Percentiles rank a stretch among this genome's conserved stretches.
These are phyloP conservation scores for Bryopsis sp. DNA, from an alignment of 139 green algal genomes.

Conservation along the genomic window DNA sequence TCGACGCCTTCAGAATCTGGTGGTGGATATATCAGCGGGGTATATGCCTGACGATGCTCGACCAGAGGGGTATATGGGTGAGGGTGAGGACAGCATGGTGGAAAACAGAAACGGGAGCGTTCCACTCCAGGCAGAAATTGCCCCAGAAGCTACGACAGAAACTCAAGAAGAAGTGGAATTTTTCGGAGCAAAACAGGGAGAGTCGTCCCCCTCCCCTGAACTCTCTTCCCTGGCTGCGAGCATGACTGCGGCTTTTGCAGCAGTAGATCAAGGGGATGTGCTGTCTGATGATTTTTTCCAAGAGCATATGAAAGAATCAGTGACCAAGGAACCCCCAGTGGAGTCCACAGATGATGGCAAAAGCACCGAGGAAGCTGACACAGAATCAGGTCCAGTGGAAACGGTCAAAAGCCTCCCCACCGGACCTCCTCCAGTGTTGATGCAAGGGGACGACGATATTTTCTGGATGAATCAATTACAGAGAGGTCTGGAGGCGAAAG, in stretches of 20 bases:
- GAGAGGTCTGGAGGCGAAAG: slow-evolving; percentile 32
- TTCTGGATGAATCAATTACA: slow-evolving; percentile 67
- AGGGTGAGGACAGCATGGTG: neutral
- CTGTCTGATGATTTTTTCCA: slow-evolving; percentile 9
- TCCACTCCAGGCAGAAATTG: neutral
- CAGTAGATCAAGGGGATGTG: slow-evolving; percentile 31
- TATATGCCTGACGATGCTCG: too few species aligned
- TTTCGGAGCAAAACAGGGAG: neutral
- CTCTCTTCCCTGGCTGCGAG: slow-evolving; percentile 24
- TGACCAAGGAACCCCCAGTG: neutral
- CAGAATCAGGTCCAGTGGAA: slow-evolving; percentile 20
- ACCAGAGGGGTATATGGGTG: too few species aligned
- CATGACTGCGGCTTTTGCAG: slow-evolving; percentile 31
- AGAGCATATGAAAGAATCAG: neutral
- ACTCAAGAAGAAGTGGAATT: neutral
- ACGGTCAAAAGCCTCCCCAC: slow-evolving; percentile 24
- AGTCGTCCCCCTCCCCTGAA: neutral
- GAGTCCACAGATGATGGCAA: neutral
- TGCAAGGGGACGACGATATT: slow-evolving; percentile 62
- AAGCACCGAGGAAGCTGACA: neutral
- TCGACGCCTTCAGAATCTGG: neutral
- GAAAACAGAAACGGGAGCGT: neutral
- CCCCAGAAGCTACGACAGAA: neutral
- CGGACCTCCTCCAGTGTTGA: slow-evolving; percentile 46
- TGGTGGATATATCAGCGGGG: neutral